Evolutionary conservation across 257 asterid genomes (phyloP).

Genomic region (Penstemon barbatus): DNA sequence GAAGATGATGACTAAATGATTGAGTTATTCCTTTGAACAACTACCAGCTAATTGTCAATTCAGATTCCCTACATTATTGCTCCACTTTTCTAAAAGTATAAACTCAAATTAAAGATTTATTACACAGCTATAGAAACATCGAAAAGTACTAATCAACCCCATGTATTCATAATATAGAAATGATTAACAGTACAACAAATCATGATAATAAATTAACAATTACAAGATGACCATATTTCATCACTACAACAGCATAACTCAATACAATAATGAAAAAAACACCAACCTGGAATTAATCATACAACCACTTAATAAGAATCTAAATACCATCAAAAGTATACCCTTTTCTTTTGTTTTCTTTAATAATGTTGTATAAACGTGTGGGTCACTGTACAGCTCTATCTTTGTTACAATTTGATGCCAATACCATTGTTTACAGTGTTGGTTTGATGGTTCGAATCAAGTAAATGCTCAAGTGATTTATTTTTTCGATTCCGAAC

Average conservation of each 20-base stretch:
- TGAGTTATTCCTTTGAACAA: constrained; percentile 23
- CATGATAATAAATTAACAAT: constrained; percentile 32
- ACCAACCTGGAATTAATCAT: constrained; percentile 38
- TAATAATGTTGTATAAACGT: constrained; percentile 30
- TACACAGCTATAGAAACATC: background rate
- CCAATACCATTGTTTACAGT: constrained; percentile 45
- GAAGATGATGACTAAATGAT: constrained; percentile 28
- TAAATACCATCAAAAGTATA: constrained; percentile 46
- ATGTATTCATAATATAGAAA: constrained; percentile 34
- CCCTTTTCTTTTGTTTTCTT: constrained; percentile 34
- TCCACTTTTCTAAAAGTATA: background rate
- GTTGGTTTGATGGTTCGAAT: constrained; percentile 50
- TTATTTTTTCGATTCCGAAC: constrained; percentile 71
- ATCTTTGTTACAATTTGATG: constrained; percentile 51
- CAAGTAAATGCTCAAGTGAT: constrained; percentile 76
- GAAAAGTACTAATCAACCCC: constrained; percentile 15
- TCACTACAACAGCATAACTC: constrained; percentile 17
- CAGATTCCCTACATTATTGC: background rate
- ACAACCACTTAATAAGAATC: constrained; percentile 42
- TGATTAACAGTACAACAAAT: constrained; percentile 30
- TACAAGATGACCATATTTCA: constrained; percentile 26
- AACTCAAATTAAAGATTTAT: background rate
- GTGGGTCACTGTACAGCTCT: constrained; percentile 45
- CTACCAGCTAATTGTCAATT: background rate
- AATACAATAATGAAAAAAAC: constrained; percentile 26